phyloP scores from a whole-genome alignment of 768 basidiomycete species.

The Phlebiopsis flavidoalba region DNA sequence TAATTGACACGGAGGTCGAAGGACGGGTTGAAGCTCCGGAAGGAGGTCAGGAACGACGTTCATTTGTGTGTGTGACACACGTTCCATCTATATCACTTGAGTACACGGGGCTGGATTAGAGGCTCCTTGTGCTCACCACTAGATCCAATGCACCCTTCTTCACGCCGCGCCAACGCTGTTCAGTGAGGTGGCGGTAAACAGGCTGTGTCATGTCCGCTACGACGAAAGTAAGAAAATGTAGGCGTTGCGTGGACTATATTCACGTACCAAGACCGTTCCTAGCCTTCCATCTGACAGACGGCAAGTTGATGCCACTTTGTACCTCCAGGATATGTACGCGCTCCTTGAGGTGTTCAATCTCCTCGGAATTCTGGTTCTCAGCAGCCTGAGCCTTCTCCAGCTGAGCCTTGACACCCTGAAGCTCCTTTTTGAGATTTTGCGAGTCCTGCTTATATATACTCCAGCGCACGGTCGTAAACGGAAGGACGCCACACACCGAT shows the following conservation, averaged over 20 bases:
- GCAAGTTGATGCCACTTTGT: slow-evolving; percentile 82
- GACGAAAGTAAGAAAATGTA: neutral
- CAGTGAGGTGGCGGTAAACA: slow-evolving; percentile 73
- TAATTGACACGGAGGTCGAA: slow-evolving; percentile 69
- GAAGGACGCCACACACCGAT: slow-evolving; percentile 56
- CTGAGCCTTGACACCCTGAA: slow-evolving; percentile 30
- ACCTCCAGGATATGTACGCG: slow-evolving; percentile 62
- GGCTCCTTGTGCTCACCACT: slow-evolving; percentile 46
- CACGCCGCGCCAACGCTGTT: slow-evolving; percentile 81
- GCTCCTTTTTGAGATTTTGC: slow-evolving; percentile 38
- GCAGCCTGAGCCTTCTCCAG: slow-evolving; percentile 20
- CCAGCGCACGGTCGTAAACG: slow-evolving; percentile 82
- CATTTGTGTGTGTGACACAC: slow-evolving; percentile 90
- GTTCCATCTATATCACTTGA: slow-evolving; percentile 67
- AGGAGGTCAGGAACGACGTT: slow-evolving; percentile 85
- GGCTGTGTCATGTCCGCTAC: slow-evolving; percentile 64
- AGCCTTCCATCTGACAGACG: slow-evolving; percentile 74
- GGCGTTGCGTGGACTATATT: neutral
- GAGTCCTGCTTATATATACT: slow-evolving; percentile 65
- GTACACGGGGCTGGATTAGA: neutral
- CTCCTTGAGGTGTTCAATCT: slow-evolving; percentile 40
- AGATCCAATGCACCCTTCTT: slow-evolving; percentile 80
- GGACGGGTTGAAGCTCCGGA: slow-evolving; percentile 61
- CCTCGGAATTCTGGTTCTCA: slow-evolving; percentile 29
- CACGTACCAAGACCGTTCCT: slow-evolving; percentile 71